Evolutionary conservation across 2,329 filamentous ascomycete species (phyloP).

Genomic region (Epichloe uncinata): DNA sequence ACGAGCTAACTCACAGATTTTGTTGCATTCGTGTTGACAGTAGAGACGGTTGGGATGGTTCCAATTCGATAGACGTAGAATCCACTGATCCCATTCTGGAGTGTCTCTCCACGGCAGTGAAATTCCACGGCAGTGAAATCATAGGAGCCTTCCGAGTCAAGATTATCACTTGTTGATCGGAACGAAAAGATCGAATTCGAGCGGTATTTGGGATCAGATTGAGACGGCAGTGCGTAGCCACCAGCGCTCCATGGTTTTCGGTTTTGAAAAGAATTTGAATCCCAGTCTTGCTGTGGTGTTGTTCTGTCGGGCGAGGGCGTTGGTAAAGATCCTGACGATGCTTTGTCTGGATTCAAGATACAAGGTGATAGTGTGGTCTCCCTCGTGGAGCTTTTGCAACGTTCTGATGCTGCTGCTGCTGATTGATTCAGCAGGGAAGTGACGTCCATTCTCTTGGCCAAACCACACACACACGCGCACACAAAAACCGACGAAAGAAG

Average conservation of each 20-base stretch:
- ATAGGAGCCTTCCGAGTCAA: slow-evolving; percentile 11
- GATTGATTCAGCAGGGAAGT: slow-evolving; percentile 27
- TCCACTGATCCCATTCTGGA: slow-evolving; percentile 20
- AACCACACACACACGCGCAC: background rate
- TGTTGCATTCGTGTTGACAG: background rate
- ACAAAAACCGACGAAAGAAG: background rate
- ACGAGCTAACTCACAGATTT: slow-evolving; percentile 2
- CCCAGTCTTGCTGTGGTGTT: slow-evolving; percentile 12
- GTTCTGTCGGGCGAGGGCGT: slow-evolving; percentile 22
- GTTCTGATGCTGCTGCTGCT: slow-evolving; percentile 9
- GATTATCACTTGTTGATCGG: slow-evolving; percentile 13
- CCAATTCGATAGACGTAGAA: slow-evolving; percentile 9
- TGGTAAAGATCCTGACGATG: slow-evolving; percentile 12
- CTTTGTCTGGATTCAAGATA: background rate
- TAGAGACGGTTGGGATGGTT: background rate
- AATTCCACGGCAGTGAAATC: slow-evolving; percentile 8
- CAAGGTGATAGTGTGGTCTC: slow-evolving; percentile 7
- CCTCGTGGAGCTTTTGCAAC: slow-evolving; percentile 3
- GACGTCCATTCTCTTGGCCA: slow-evolving; percentile 24
- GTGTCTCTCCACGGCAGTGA: no score
- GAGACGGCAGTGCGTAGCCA: slow-evolving; percentile 33
- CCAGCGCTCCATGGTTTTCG: slow-evolving; percentile 39
- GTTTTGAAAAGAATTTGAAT: slow-evolving; percentile 11
- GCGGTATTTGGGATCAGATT: slow-evolving; percentile 23
- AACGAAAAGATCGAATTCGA: slow-evolving; percentile 11